Percentiles rank a stretch among this genome's conserved stretches.
Evolutionary conservation across 1,284 basidiomycete genomes (phyloP).

Genomic region (Fistulinella cinereoalba): DNA sequence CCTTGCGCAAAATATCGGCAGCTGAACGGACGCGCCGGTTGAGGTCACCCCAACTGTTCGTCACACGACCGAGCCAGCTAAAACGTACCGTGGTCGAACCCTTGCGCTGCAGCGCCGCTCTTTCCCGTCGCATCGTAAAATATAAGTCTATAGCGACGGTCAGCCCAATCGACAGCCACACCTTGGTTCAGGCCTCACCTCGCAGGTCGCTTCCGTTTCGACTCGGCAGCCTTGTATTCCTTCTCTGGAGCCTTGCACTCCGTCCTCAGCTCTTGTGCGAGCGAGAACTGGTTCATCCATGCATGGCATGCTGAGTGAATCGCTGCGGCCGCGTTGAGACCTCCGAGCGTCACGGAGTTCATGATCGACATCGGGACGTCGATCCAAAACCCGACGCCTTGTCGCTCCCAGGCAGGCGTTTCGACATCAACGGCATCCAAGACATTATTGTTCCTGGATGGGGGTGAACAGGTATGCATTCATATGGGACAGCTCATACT

Average conservation of each 20-base stretch:
- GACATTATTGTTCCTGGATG: constrained; percentile 56
- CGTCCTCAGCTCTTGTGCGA: constrained; percentile 73
- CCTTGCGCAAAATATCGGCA: constrained; percentile 56
- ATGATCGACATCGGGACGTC: constrained; percentile 66
- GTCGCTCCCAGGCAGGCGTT: constrained; percentile 74
- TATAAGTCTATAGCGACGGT: constrained; percentile 56
- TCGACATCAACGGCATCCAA: constrained; percentile 81
- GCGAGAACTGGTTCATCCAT: constrained; percentile 73
- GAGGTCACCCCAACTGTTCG: background rate
- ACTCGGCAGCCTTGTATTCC: constrained; percentile 63
- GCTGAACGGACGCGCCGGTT: constrained; percentile 1
- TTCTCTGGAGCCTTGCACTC: constrained; percentile 85
- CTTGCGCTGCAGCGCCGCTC: constrained; percentile 72
- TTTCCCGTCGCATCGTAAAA: constrained; percentile 79
- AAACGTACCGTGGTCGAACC: constrained; percentile 74
- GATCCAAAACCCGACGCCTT: constrained; percentile 82
- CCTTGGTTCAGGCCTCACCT: constrained; percentile 55
- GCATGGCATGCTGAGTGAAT: constrained; percentile 88
- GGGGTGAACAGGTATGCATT: background rate
- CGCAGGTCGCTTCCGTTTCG: constrained; percentile 72
- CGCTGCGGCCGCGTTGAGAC: constrained; percentile 68
- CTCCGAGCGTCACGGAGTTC: constrained; percentile 53
- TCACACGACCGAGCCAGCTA: background rate
- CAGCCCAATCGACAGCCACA: background rate
- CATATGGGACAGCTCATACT: constrained; percentile 35